A percentile compares a stretch with the other conserved stretches of the same genome.
phyloP scores from a whole-genome alignment of 306 rosid species.

The Acmispon strigosus region DNA sequence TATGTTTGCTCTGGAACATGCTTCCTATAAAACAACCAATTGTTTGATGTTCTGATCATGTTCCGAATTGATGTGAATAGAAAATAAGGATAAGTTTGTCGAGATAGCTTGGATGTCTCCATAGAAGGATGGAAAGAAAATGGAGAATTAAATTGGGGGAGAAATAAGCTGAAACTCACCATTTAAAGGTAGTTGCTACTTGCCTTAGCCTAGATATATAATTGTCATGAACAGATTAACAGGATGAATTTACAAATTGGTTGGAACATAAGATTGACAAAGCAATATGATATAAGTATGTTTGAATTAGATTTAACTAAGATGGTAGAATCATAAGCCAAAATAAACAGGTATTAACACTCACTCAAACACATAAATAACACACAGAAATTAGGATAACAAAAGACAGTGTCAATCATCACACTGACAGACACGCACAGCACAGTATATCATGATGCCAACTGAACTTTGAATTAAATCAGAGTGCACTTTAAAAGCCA shows the following conservation, averaged over 20 bases:
- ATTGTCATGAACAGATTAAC: no score
- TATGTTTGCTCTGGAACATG: background rate
- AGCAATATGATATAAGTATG: background rate
- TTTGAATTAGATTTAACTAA: background rate
- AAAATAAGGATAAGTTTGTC: background rate
- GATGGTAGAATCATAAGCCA: background rate
- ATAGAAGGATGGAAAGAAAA: background rate
- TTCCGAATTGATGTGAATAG: background rate
- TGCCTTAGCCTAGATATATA: background rate
- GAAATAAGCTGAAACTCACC: background rate
- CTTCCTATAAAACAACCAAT: background rate
- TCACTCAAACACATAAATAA: background rate
- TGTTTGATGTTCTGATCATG: background rate
- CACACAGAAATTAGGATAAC: background rate
- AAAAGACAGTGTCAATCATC: background rate
- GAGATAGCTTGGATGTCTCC: background rate
- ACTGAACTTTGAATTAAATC: conserved; percentile 4
- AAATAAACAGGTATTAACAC: background rate
- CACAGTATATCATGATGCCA: background rate
- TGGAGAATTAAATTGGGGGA: background rate
- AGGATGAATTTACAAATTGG: no score
- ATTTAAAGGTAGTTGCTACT: background rate
- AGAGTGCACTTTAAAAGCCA: background rate
- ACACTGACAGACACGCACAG: background rate
- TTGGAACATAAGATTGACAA: background rate